Evolutionary conservation across 1,284 basidiomycete genomes (phyloP), one percentile per base, ranked within the genome.

Genomic region (Apiotrichum porosum): DNA sequence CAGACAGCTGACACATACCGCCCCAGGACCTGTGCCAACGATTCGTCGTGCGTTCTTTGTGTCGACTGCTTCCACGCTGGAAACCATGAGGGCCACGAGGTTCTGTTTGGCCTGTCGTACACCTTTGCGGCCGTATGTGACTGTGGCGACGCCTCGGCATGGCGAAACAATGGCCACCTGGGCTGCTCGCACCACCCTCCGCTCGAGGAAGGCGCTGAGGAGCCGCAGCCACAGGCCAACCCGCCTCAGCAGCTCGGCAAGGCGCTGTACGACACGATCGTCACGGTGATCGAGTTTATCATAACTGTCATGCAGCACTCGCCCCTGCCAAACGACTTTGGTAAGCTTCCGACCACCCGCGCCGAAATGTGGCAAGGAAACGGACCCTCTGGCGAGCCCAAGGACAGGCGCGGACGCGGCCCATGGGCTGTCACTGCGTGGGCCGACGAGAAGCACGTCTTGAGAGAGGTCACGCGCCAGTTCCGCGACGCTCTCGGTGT

Each of bases 371-470:
- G 36, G 22, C 26, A 49, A 15, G 48, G 51, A n/a, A 53, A 47
- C 8, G 41, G 40, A 6, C 49, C 50, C 15, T 64, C 62, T 6
- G 66, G 57, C 26, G 62, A 66, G 47, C 48, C 63, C 2, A 55
- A 43, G 33, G 62, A 66, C 1, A 37, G 37, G n/a, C 47, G 66
- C 42, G 56, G 55, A 13, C 83, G 82, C 56, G 85, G 93, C 54
- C 81, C 86, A 28, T 94, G 84, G 71, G 84, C 86, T 19, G 80
- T 97, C 45, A 78, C 95, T 17, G 75, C 97, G 2, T 97, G 92
- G 92, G 93, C 95, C 70, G 94, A 97, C 73, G 95, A 99, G 71
- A 95, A 92, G 61, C 95, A 97, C 71, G 92, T 89, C 2, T 88
- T 88, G 61, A 84, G 86, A 44, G 90, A 97, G 65, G 84, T 97